Base-by-base conservation (phyloP, 305 asterid species). In the Fraxinus albicans region DNA sequence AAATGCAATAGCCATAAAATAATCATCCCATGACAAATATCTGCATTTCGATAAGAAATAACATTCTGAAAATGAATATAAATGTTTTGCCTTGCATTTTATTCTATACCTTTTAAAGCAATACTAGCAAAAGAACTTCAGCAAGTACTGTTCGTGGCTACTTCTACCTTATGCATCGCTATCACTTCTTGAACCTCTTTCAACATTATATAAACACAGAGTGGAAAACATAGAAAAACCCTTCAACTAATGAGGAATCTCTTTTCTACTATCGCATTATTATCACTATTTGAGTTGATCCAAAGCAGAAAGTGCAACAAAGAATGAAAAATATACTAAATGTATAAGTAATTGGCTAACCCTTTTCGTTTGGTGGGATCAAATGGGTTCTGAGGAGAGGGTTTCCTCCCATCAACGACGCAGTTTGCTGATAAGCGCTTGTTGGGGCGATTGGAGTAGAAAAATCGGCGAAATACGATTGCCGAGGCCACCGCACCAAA, bases 1-100 rank as follows among this genome's bases (percentile, higher is more conserved):
- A 91, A 93, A 93, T 65, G 98, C 97, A 83, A 95, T 91, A 21
- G 98, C 96, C 97, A 93, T 93, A 84, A 93, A 93, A 84, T 95
- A 95, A 86, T 93, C 98, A 85, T 92, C 98, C 97, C 98, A 95
- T 0, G 97, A 91, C 83, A 92, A 86, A 85, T 95, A 93, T 79
- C 94, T 93, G 90, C 81, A 80, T 70, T 69, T 70, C 6, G 23
- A 70, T 7, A 15, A 25, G 73, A 76, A 81, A 75, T 77, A 42
- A 70, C 70, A 79, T 63, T 70, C 23, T 17, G 19, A 29, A 63
- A 70, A 70, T 70, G 40, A 70, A 70, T 17, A 70, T 10, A 31
- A 35, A 21, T 73, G 15, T 70, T 70, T 73, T 73, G 25, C 44
- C 2, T 73, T 17, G 12, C 44, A 17, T 34, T 73, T 34, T 17